Evolutionary conservation across 129 eudicot species (phyloP), one percentile per base, ranked within the genome.

Genomic region (Heracleum sosnowskyi): DNA sequence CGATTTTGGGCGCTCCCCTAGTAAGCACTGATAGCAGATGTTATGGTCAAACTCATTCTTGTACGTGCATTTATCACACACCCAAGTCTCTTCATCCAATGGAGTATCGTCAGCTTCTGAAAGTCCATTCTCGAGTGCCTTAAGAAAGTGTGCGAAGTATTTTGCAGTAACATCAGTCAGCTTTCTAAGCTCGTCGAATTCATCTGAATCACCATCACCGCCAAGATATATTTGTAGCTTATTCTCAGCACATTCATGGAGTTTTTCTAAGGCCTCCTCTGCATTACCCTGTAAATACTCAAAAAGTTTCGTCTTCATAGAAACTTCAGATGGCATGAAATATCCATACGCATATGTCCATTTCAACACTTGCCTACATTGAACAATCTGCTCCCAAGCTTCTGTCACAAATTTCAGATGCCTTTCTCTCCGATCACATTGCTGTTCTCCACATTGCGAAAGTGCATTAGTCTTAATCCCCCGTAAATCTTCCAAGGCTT

Each of bases 251-350:
- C 62, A 45, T 24, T 13, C 11, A 45, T 74, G 77, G 12, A 74
- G 63, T 36, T 55, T 74, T 3, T 74, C 77, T 4, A 74, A 28
- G 16, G 57, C 62, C 33, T 24, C 37, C 77, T 74, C 77, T 3
- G 77, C 77, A 51, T 74, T 17, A n/a, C 62, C 60, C 34, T 74
- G 77, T 55, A 45, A 45, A 42, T 36, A 74, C 40, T 74, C 77
- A 26, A 74, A 74, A 20, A 74, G 24, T 5, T 74, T 7, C 9
- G 13, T 45, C 62, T 45, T 74, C 60, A 4, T 24, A 2, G 64
- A 55, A 22, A 55, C 64, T 24, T 22, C 29, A 55, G 1, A 49
- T 33, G 51, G 35, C 35, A 28, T 64, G 77, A 42, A 74, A 46
- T 74, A 74, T 12, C 62, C 77, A 74, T 73, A 42, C 4, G 22